Percentiles rank a stretch among this genome's conserved stretches.
Conservation (phyloP, 805 yeast species). For the Torulaspora indica region DNA sequence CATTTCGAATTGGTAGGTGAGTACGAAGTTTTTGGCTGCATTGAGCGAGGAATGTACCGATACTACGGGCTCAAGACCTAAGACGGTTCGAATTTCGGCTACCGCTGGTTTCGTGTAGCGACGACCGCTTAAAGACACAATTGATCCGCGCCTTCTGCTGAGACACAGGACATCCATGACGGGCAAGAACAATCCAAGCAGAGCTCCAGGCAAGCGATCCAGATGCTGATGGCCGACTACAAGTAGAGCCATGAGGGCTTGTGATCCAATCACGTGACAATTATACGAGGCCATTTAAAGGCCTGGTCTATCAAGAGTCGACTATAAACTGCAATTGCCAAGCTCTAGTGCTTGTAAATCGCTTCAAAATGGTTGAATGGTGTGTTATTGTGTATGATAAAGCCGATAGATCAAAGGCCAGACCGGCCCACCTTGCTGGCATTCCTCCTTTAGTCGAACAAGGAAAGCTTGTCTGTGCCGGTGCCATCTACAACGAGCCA, state of each 20-base stretch:
- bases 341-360: not conserved
- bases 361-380: slow-evolving; percentile 50
- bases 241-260: not conserved
- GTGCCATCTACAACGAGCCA: slow-evolving; percentile 48
- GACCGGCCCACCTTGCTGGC: slow-evolving; percentile 50
- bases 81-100: not conserved
- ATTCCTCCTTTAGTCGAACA: slow-evolving; percentile 42
- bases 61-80: slow-evolving; percentile 37
- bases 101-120: too few relatives aligned
- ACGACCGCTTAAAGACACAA: too few relatives aligned
- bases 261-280: not conserved
- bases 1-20: slow-evolving; percentile 35
- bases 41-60: slow-evolving; percentile 44
- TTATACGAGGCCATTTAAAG: not conserved
- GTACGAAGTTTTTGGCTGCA: slow-evolving; percentile 40
- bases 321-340: not conserved
- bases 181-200: too few relatives aligned
- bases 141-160: not conserved
- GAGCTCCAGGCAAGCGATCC: too few relatives aligned
- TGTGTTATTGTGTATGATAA: slow-evolving; percentile 66
- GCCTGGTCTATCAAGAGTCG: not conserved
- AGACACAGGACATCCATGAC: not conserved
- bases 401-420: slow-evolving; percentile 48
- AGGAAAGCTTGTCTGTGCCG: slow-evolving; percentile 47
- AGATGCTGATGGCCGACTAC: too few relatives aligned